phyloP scores from a whole-genome alignment of 306 rosid genomes.

The Cercis canadensis region DNA sequence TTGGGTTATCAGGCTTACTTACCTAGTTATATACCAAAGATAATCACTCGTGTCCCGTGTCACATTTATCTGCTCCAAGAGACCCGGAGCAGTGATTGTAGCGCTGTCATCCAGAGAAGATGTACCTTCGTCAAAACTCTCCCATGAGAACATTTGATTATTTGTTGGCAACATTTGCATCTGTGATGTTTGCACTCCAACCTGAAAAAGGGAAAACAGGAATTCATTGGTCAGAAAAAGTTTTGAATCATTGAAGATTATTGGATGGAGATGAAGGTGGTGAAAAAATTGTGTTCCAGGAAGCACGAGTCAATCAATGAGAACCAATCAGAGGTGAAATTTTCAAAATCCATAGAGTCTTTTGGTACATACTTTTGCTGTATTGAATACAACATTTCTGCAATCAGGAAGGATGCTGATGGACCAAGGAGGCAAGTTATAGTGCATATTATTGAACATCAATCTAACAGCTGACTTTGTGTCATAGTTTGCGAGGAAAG shows the following conservation, averaged over 20 bases:
- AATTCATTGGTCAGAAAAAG: slow-evolving; percentile 31
- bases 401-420: slow-evolving; percentile 97
- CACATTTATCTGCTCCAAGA: slow-evolving; percentile 93
- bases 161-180: slow-evolving; percentile 91
- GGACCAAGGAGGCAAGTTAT: slow-evolving; percentile 97
- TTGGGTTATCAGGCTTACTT: slow-evolving; percentile 63
- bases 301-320: slow-evolving; percentile 29
- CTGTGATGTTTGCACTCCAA: slow-evolving; percentile 98
- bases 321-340: slow-evolving; percentile 21
- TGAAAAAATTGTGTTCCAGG: slow-evolving; percentile 24
- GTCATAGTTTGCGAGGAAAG: slow-evolving; percentile 89
- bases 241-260: slow-evolving; percentile 10
- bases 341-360: slow-evolving; percentile 14
- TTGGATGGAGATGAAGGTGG: slow-evolving; percentile 17
- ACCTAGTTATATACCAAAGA: slow-evolving; percentile 96
- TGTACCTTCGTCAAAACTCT: slow-evolving; percentile 81
- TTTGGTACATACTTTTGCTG: slow-evolving; percentile 77
- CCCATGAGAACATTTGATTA: slow-evolving; percentile 76
- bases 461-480: slow-evolving; percentile 77
- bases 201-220: slow-evolving; percentile 50
- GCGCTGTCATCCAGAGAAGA: slow-evolving; percentile 74
- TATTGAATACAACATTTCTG: slow-evolving; percentile 85
- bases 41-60: slow-evolving; percentile 93
- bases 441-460: slow-evolving; percentile 97
- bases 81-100: slow-evolving; percentile 78